Base-by-base conservation (phyloP, 768 basidiomycete genomes). In the Lactifluus hygrophoroides region DNA sequence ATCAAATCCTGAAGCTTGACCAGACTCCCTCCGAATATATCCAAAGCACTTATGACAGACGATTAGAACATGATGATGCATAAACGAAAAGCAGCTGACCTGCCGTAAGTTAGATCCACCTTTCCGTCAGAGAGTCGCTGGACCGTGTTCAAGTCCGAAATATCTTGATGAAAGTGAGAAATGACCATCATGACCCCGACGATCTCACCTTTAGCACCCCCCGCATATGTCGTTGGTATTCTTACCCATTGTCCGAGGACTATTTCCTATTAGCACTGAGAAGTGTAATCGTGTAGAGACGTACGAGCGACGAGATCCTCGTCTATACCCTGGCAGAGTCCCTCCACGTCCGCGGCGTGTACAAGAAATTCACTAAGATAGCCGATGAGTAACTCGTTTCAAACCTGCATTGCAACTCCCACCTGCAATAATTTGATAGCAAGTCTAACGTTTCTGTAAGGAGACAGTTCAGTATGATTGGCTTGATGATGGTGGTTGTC, bases 341-440 rank as follows among this genome's bases (percentile, higher is more conserved):
- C 96, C 71, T 99, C 96, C 9, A 99, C 94, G 64, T 98, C 96
- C n/a, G 96, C 96, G 0, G 96, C 95, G 71, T 99, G 96, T 27
- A 99, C 78, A 44, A 99, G 74, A 64, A 99, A 90, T 69, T 98
- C 96, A 64, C 94, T 94, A 63, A 11, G 11, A 27, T 23, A 6
- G 8, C 55, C 32, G n/a, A 50, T 53, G 27, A 55, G 45, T 55
- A 48, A 21, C 58, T 47, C 48, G 45, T 38, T 28, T 42, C 23
- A 44, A 55, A 35, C n/a, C 57, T 25, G 46, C 44, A 44, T 11
- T 27, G 19, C 40, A 14, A 14, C 42, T 13, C 25, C 71, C 37
- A 84, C 90, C 86, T 90, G 78, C 93, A 96, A 69, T 92, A 84
- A 65, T 83, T 73, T 0, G 91, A 82, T 23, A 98, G 72, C 63